phyloP scores from a whole-genome alignment of 2,329 filamentous ascomycete species.

The Sarocladium kiliense region DNA sequence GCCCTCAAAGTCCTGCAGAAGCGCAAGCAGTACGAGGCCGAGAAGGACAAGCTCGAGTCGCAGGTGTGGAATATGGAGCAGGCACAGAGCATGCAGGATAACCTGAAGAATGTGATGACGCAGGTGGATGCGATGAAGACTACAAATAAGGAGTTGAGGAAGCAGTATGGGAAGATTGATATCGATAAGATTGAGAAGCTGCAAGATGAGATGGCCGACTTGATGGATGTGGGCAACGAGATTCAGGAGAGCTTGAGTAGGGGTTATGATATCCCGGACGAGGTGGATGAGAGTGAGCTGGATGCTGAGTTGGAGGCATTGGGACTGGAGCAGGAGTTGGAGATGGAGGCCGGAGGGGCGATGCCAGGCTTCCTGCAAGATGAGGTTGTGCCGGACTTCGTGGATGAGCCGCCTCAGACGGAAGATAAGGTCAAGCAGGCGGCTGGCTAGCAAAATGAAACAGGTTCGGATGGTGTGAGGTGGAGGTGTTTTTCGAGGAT shows the following conservation, averaged over 20 bases:
- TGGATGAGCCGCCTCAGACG: conserved; percentile 80
- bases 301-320: conserved; percentile 95
- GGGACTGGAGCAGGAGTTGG: conserved; percentile 88
- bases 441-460: conserved; percentile 40
- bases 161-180: conserved; percentile 96
- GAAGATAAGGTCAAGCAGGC: conserved; percentile 77
- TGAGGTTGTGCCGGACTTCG: conserved; percentile 79
- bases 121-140: conserved; percentile 97
- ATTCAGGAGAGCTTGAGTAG: conserved; percentile 92
- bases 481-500: not conserved
- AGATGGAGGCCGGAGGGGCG: conserved; percentile 58
- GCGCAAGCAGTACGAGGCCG: conserved; percentile 88
- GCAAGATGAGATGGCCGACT: conserved; percentile 98
- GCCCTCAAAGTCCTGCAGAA: conserved; percentile 91
- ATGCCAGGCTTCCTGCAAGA: conserved; percentile 87
- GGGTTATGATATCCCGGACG: conserved; percentile 92
- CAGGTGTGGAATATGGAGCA: conserved; percentile 99
- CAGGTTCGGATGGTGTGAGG: not conserved
- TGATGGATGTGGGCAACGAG: conserved; percentile 97
- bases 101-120: conserved; percentile 96
- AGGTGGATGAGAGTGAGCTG: conserved; percentile 92
- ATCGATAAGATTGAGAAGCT: conserved; percentile 95
- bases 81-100: conserved; percentile 97
- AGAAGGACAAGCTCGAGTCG: conserved; percentile 87
- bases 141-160: conserved; percentile 85